These are phyloP conservation scores for Euphrasia confusa DNA, from an alignment of 257 asterid species.

Conservation along the genomic window DNA sequence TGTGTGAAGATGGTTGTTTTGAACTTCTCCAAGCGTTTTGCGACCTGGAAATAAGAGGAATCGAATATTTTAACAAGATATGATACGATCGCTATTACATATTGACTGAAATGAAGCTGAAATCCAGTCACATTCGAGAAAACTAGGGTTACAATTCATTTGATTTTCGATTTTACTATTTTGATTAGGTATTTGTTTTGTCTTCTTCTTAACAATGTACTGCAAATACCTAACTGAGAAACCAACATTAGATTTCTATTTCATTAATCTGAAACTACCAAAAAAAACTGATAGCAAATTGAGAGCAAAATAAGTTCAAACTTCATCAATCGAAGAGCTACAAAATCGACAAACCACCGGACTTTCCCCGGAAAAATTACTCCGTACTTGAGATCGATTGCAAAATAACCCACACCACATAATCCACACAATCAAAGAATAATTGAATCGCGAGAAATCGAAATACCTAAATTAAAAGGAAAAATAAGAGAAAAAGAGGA, in stretches of 20 bases:
- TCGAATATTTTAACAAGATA: background rate
- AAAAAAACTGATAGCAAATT: too few species aligned
- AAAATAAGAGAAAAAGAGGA: background rate
- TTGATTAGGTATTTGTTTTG: background rate
- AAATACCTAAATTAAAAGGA: slow-evolving; percentile 6
- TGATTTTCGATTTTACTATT: background rate
- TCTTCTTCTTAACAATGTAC: background rate
- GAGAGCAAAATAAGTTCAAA: too few species aligned
- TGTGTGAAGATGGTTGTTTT: slow-evolving; percentile 96
- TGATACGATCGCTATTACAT: background rate
- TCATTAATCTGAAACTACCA: too few species aligned
- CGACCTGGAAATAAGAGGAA: slow-evolving; percentile 41
- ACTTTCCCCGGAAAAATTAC: too few species aligned
- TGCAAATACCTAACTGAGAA: background rate
- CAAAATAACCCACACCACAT: too few species aligned
- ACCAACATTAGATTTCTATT: background rate
- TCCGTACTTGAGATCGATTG: too few species aligned
- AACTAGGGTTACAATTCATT: background rate
- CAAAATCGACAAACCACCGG: too few species aligned
- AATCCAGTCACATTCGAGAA: background rate
- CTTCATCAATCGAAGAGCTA: background rate
- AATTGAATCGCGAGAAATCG: slow-evolving; percentile 2
- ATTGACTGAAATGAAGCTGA: background rate
- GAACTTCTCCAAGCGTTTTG: slow-evolving; percentile 92
- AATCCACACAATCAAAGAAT: too few species aligned